Evolutionary conservation across 352 stramenopile genomes (phyloP).

Genomic region (Salisapilia sapeloensis): DNA sequence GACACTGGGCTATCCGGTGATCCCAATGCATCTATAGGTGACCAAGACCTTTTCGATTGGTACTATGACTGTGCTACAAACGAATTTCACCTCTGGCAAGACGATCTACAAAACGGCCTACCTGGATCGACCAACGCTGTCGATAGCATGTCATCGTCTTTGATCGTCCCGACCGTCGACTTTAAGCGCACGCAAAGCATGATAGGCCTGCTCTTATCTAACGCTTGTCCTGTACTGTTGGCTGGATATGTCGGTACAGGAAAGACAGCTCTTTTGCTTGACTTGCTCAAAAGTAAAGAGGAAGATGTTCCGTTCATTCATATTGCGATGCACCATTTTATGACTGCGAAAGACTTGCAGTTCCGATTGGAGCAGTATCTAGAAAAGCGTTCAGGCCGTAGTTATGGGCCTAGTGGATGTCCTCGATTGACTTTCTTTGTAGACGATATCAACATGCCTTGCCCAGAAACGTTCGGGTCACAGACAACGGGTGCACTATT

Average conservation of each 20-base stretch:
- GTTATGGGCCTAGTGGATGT: constrained; percentile 69
- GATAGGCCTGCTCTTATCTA: constrained; percentile 30
- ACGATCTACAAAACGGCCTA: constrained; percentile 26
- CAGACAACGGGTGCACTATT: constrained; percentile 81
- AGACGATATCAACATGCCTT: constrained; percentile 85
- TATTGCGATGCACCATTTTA: constrained; percentile 80
- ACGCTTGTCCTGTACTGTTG: constrained; percentile 40
- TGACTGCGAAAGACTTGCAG: constrained; percentile 67
- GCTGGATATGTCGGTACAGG: constrained; percentile 71
- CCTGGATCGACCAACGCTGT: too few relatives aligned
- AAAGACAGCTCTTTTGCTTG: constrained; percentile 63
- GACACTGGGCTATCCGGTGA: background rate
- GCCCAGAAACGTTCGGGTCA: constrained; percentile 75
- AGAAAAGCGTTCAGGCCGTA: constrained; percentile 75
- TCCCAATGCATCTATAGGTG: background rate
- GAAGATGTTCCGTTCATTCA: constrained; percentile 33
- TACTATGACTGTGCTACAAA: constrained; percentile 53
- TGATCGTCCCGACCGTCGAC: constrained; percentile 67
- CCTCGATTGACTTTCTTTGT: constrained; percentile 80
- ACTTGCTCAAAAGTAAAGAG: constrained; percentile 52
- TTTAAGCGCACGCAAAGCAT: constrained; percentile 48
- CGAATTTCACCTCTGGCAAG: constrained; percentile 60
- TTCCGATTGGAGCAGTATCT: constrained; percentile 58
- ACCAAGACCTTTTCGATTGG: constrained; percentile 55
- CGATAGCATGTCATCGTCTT: constrained; percentile 33